Base-by-base conservation (phyloP, 352 stramenopile genomes). In the Hyaloperonospora arabidopsidis region DNA sequence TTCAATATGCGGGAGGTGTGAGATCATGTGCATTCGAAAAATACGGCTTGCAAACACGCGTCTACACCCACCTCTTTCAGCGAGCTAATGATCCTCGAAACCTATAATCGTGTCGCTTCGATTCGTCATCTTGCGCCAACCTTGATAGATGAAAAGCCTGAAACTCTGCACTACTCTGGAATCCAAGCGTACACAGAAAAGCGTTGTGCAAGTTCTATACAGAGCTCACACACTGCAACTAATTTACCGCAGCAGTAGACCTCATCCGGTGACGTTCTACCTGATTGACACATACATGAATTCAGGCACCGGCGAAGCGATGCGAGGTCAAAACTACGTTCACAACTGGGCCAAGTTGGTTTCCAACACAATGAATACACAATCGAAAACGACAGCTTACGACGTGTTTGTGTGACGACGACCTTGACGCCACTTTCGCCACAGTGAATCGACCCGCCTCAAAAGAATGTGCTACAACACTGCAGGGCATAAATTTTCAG, bases 121-220 rank as follows among this genome's bases (percentile, higher is more conserved):
- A 18, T 53, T 80, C 5, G 45, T 64, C 34, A 51, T 74, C 36
- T 52, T 32, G 25, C 50, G 1, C 18, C 59, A 15, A 58, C 45
- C 2, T 40, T 57, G 15, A 12, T 17, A 7, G 49, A 56, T 2
- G 28, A 70, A 41, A 41, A 62, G 5, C 45, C 61, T 1, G 12
- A 53, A 2, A 49, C 52, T 17, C 38, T 89, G 32, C 76, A 86
- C 29, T 70, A 87, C 18, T n/a, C n/a, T n/a, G n/a, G n/a, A 73
- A 89, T 35, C 70, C 74, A 8, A 74, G 79, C 0, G 68, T 70
- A 21, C 72, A 85, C 53, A 72, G 56, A 2, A 76, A 86, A 76
- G 51, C 34, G 54, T 89, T 14, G 72, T 73, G 23, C 65, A 72
- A 0, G 58, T 89, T 0, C 45, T 82, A 5, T 76, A 89, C 47